These are phyloP conservation scores for Starmerella bacillaris DNA, from an alignment of 805 yeast species.

Conservation along the genomic window DNA sequence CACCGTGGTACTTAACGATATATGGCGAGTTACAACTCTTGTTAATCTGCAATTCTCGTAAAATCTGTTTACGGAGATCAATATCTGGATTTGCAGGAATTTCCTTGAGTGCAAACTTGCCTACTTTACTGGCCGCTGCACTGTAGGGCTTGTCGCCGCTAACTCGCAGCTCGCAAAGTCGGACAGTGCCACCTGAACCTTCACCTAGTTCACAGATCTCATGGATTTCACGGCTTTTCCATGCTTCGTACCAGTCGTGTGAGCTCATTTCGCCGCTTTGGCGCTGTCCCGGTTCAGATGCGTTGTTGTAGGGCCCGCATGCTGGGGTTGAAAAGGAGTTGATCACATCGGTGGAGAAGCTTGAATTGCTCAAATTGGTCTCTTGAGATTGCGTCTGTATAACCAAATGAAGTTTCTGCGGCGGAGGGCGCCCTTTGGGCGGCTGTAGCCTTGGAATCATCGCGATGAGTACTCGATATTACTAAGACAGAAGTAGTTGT, in stretches of 20 bases:
- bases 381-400: constrained; percentile 8
- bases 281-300: background rate
- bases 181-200: constrained; percentile 85
- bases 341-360: constrained; percentile 14
- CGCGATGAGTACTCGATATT: no score
- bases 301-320: no score
- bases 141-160: constrained; percentile 13
- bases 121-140: constrained; percentile 20
- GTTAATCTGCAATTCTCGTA: constrained; percentile 80
- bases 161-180: constrained; percentile 42
- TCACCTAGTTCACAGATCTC: constrained; percentile 69
- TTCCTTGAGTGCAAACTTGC: constrained; percentile 64
- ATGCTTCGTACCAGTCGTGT: constrained; percentile 13
- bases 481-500: no score
- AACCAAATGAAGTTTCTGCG: constrained; percentile 11
- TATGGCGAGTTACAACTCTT: constrained; percentile 62
- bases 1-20: constrained; percentile 85
- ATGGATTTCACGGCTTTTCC: constrained; percentile 28
- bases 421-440: constrained; percentile 13
- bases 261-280: constrained; percentile 9
- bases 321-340: constrained; percentile 11
- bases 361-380: constrained; percentile 1
- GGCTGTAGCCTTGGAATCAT: constrained; percentile 16
- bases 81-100: constrained; percentile 65
- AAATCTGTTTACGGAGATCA: constrained; percentile 72